Evolutionary conservation across 768 basidiomycete species (phyloP), one percentile per base, ranked within the genome.

Genomic region (Boletus speciosus): DNA sequence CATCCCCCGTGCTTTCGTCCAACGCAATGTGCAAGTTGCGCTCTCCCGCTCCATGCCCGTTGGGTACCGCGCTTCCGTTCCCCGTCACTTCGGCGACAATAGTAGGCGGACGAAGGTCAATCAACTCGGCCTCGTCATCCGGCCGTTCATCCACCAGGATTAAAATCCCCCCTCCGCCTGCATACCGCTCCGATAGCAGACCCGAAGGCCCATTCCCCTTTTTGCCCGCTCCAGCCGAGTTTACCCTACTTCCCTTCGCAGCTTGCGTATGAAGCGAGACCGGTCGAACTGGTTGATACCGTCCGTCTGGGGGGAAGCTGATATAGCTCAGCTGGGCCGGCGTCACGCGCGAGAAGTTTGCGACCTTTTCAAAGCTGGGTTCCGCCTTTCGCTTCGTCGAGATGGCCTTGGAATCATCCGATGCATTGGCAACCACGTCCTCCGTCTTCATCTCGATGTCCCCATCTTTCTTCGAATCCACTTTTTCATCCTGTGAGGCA

Each of bases 311-410:
- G 0, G 92, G 85, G 81, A 98, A 96, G 44, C 82, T 79, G 65
- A 98, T 82, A 71, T 88, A 83, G n/a, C 82, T 74, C 27, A 96
- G 74, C 68, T 99, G 97, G 0, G 86, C 83, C 19, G 95, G 91
- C 3, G 90, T 92, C 21, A 98, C 95, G 46, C 97, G 86, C 19
- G 93, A 89, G 66, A 98, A 87, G 76, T 99, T 99, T 21, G 83
- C 75, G 11, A 91, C 75, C 54, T 74, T 79, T 73, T 97, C 93
- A 12, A 77, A 88, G 3, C 80, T 72, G 2, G 91, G 85, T 65
- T 99, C 97, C 15, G 72, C 65, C 69, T 86, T 91, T 64, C 83
- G 84, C 54, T 78, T 70, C n/a, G 72, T 63, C 58, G 64, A 76
- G 71, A 47, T 78, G 73, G 77, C 77, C 45, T 81, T 75, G 40